Base-by-base conservation (phyloP, 139 green algal genomes). In the Pleodorina starrii region DNA sequence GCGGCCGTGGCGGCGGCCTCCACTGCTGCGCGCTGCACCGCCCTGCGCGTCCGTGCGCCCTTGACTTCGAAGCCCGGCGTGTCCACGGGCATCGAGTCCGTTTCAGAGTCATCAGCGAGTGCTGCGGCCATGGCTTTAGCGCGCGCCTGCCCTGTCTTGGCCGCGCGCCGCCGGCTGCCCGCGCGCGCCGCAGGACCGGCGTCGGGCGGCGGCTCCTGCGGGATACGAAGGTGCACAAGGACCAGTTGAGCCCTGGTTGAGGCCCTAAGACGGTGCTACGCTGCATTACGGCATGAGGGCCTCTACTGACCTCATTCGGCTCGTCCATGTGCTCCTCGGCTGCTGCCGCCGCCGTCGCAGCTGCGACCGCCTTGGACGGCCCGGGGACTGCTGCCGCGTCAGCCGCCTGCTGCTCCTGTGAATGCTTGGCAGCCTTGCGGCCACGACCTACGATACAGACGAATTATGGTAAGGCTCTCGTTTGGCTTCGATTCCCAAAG, bases 71-170 rank as follows among this genome's bases (percentile, higher is more conserved):
- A 75, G 60, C 57, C 81, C 1, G 81, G 57, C 7, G 81, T 78
- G 1, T 60, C 82, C 3, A n/a, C 46, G 2, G 1, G n/a, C 5
- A 16, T 12, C 9, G 82, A 6, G 3, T 79, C 82, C 17, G 29
- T 7, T 17, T 79, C 82, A 0, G 63, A 80, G 63, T 79, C 60
- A 12, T 77, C n/a, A 9, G 82, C 46, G 17, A 88, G 82, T 0
- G 60, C 82, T 1, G 44, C 66, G 2, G 82, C 60, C 66, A 79
- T 88, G 44, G 66, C 82, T 32, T 88, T 88, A 1, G 60, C 42
- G 17, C 46, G 46, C 9, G 25, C 44, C 82, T 69, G 82, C 21
- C 63, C 82, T 16, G 82, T 38, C 44, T 79, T 43, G 1, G 82
- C 82, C 5, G 82, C 82, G 3, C 63, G 82, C 44, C 82, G 82